A percentile compares a stretch with the other conserved stretches of the same genome.
Evolutionary conservation across 2,329 filamentous ascomycete species (phyloP).

Genomic region (Sphaerulina musiva): DNA sequence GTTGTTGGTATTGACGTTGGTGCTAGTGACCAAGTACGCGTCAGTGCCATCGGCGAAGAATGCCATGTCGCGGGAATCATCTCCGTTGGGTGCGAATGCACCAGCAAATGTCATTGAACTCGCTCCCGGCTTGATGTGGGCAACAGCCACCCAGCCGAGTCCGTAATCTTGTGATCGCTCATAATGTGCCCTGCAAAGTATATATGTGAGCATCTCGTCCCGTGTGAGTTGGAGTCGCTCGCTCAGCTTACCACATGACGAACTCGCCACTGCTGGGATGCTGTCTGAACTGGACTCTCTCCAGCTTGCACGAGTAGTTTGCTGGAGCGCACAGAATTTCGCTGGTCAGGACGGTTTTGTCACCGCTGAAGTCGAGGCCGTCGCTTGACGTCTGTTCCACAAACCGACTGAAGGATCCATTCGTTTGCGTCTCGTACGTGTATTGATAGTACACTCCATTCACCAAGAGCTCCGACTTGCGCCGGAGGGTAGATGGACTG

Average conservation of each 20-base stretch:
- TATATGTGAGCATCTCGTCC: not conserved
- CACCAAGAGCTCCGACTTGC: conserved; percentile 15
- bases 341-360: conserved; percentile 13
- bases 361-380: conserved; percentile 19
- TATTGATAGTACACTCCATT: conserved; percentile 22
- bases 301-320: conserved; percentile 20
- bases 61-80: conserved; percentile 21
- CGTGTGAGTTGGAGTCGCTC: not conserved
- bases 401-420: conserved; percentile 17
- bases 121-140: conserved; percentile 16
- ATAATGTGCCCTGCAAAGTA: conserved; percentile 13
- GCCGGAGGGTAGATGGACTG: not conserved
- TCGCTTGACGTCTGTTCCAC: conserved; percentile 20
- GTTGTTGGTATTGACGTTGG: conserved; percentile 21
- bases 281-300: conserved; percentile 12
- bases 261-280: conserved; percentile 14
- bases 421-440: conserved; percentile 16
- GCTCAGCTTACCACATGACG: conserved; percentile 14
- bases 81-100: conserved; percentile 15
- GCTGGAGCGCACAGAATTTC: conserved; percentile 7
- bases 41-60: conserved; percentile 20
- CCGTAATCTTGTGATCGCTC: conserved; percentile 19
- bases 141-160: conserved; percentile 21
- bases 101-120: conserved; percentile 18
- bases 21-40: conserved; percentile 18